phyloP scores from a whole-genome alignment of 192 early-diverging fungal genomes.

The Haplosporangium gracile region DNA sequence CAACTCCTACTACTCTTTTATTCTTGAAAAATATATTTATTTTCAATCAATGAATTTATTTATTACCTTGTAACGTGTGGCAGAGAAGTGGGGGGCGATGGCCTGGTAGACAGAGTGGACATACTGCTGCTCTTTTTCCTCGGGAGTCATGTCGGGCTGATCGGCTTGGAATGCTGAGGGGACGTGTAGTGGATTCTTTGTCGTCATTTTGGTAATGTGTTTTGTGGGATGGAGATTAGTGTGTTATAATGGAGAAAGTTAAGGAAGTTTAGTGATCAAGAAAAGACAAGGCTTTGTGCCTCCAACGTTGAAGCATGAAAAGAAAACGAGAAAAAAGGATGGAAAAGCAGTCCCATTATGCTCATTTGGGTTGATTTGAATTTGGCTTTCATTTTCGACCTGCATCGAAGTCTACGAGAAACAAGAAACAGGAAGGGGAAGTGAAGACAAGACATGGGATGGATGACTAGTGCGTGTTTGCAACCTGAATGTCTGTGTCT shows the following conservation, averaged over 20 bases:
- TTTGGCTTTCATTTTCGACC: neutral
- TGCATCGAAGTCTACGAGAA: neutral
- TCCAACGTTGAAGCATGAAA: neutral
- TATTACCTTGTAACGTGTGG: slow-evolving; percentile 91
- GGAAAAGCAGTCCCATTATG: neutral
- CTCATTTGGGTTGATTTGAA: neutral
- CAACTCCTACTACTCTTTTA: neutral
- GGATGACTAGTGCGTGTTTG: neutral
- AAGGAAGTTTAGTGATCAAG: neutral
- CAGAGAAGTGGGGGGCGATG: slow-evolving; percentile 94
- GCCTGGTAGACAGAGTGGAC: slow-evolving; percentile 94
- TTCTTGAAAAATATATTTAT: neutral
- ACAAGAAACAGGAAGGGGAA: neutral
- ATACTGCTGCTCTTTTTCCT: slow-evolving; percentile 77
- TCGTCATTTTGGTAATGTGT: slow-evolving; percentile 5
- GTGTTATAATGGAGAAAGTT: neutral
- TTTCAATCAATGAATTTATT: neutral
- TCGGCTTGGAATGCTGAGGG: slow-evolving; percentile 43
- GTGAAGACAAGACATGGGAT: neutral
- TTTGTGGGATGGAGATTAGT: neutral
- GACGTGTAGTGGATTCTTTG: slow-evolving; percentile 46
- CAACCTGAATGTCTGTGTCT: neutral
- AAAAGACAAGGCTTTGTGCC: neutral
- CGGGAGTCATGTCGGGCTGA: slow-evolving; percentile 44
- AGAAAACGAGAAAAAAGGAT: neutral